Percentiles rank a stretch among this genome's conserved stretches.
Conservation (phyloP, 805 yeast genomes). For the Candida suzukii region DNA sequence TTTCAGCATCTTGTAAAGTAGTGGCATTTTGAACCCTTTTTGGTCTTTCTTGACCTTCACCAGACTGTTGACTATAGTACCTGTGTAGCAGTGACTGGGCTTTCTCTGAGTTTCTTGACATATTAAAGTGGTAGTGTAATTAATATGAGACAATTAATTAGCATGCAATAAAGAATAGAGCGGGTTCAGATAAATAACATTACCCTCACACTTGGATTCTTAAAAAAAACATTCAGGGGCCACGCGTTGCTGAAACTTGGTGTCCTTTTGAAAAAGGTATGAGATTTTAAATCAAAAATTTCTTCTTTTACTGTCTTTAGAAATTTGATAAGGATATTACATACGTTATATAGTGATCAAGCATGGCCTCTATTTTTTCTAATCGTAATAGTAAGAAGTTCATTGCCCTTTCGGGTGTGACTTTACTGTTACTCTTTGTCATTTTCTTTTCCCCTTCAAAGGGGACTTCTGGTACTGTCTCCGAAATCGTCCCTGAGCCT, state of each 20-base stretch:
- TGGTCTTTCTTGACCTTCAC: constrained; percentile 44
- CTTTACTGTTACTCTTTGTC: constrained; percentile 43
- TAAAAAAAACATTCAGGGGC: too few species aligned
- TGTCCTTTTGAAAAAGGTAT: too few species aligned
- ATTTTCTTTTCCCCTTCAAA: constrained; percentile 32
- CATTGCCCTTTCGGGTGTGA: constrained; percentile 34
- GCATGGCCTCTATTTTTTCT: background rate
- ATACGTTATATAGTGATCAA: background rate
- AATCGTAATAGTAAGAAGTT: constrained; percentile 37
- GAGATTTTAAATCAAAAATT: too few species aligned
- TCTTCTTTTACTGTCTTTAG: too few species aligned
- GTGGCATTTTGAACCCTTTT: constrained; percentile 45
- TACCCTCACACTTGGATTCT: too few species aligned
- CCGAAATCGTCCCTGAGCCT: constrained; percentile 4
- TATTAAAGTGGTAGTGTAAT: too few species aligned
- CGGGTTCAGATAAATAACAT: too few species aligned
- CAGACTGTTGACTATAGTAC: constrained; percentile 55
- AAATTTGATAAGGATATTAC: too few species aligned
- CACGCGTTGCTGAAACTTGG: too few species aligned
- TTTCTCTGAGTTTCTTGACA: constrained; percentile 76
- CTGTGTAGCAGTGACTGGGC: constrained; percentile 66
- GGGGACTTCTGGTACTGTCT: constrained; percentile 5
- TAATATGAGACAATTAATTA: too few species aligned
- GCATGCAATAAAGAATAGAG: too few species aligned
- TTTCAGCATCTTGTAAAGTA: constrained; percentile 57